Conservation (phyloP, 2,329 filamentous ascomycete genomes). For the Amauroascus niger region DNA sequence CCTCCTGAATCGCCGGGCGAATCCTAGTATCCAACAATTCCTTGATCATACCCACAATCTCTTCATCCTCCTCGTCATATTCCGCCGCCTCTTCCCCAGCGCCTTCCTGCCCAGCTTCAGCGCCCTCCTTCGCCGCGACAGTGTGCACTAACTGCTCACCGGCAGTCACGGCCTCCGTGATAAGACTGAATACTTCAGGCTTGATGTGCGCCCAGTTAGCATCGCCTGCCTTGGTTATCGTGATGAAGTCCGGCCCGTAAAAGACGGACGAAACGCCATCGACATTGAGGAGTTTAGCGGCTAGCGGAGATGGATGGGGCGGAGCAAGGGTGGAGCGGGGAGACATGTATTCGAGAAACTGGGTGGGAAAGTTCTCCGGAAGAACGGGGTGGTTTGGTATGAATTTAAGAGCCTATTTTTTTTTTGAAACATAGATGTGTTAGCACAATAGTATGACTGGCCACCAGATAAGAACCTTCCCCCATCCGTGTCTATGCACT, state of each 20-base stretch:
- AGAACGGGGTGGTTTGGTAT: constrained; percentile 81
- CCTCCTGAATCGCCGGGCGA: constrained; percentile 89
- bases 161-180: constrained; percentile 81
- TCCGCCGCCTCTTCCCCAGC: constrained; percentile 56
- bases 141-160: constrained; percentile 73
- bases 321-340: constrained; percentile 80
- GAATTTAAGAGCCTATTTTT: constrained; percentile 66
- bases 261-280: constrained; percentile 94
- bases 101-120: constrained; percentile 34
- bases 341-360: constrained; percentile 85
- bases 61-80: constrained; percentile 83
- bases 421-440: too few species aligned
- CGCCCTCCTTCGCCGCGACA: constrained; percentile 47
- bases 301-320: constrained; percentile 82
- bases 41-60: constrained; percentile 97
- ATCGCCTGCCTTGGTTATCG: constrained; percentile 79
- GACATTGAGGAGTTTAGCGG: constrained; percentile 80
- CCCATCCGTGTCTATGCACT: too few species aligned
- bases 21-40: constrained; percentile 93
- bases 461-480: too few species aligned
- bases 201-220: constrained; percentile 92
- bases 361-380: constrained; percentile 59
- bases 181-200: constrained; percentile 87
- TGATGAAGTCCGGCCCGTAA: constrained; percentile 93
- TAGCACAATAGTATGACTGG: not conserved